Base-by-base conservation (phyloP, 352 stramenopile genomes). In the Phytophthora citricola region DNA sequence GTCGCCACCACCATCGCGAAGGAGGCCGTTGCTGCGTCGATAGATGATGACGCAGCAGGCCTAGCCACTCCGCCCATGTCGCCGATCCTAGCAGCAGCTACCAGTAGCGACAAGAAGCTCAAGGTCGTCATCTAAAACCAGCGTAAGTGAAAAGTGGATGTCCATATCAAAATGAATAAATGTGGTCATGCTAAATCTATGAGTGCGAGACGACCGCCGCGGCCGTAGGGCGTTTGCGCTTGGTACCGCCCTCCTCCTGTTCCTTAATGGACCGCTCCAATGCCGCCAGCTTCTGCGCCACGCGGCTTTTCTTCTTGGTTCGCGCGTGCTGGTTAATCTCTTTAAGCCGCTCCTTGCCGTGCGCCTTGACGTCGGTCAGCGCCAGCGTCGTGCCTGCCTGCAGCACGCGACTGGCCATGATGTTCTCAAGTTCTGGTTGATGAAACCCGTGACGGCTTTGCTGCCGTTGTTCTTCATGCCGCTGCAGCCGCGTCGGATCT, bases 341-440 rank as follows among this genome's bases (percentile, higher is more conserved):
- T 74, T 92, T 94, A 45, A 95, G 78, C 4, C 87, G 83, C 55
- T 95, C 85, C 58, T 94, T 95, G 47, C 85, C 87, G 26, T 80
- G 68, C 10, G 75, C 67, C 65, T 89, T 89, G 62, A 95, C 73
- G 64, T 95, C 87, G 4, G 27, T 52, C 34, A 94, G 65, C 32
- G 77, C 56, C 55, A 95, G 63, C 60, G 79, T 67, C 49, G 82
- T 81, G 40, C 87, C 87, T 1, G 79, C 61, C 60, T 94, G 87
- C 54, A 94, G 63, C 69, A 95, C 87, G 54, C 87, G 87, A 40
- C 77, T 90, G 36, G 87, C 87, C 85, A 95, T 94, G 47, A 93
- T 87, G 59, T 95, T 86, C 60, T 95, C 48, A 95, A 85, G 73
- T 95, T 95, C 71, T 86, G 81, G 74, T 95, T 92, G 66, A 95